These are phyloP conservation scores for Leccinum solheimii DNA, from an alignment of 1,284 basidiomycete species.

Conservation along the genomic window DNA sequence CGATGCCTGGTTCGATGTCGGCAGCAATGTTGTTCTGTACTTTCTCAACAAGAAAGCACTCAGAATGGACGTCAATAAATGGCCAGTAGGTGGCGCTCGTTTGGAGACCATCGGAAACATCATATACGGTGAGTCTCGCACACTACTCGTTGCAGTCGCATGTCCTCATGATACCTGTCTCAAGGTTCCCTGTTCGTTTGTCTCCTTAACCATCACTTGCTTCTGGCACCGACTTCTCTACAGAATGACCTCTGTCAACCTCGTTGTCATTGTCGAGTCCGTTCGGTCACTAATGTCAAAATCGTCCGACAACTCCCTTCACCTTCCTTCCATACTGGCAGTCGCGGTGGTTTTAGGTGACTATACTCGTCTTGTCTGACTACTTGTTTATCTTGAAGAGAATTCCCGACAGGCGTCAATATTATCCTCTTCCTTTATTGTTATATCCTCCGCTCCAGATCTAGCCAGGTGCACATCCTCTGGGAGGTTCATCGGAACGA, in stretches of 20 bases:
- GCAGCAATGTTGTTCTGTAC: constrained; percentile 86
- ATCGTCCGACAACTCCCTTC: constrained; percentile 65
- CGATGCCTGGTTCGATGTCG: constrained; percentile 89
- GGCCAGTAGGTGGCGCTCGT: constrained; percentile 88
- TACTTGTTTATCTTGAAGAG: not conserved
- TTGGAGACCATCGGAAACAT: constrained; percentile 92
- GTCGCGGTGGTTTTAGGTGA: constrained; percentile 81
- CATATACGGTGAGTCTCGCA: constrained; percentile 65
- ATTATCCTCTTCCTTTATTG: constrained; percentile 87
- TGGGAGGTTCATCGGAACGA: constrained; percentile 97
- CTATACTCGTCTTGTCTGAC: constrained; percentile 8
- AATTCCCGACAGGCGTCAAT: constrained; percentile 65
- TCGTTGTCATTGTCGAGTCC: constrained; percentile 86
- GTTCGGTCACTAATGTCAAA: constrained; percentile 67
- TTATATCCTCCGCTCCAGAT: constrained; percentile 71
- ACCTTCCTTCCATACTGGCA: constrained; percentile 80
- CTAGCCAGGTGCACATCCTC: constrained; percentile 88
- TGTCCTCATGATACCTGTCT: constrained; percentile 19
- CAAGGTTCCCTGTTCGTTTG: constrained; percentile 65
- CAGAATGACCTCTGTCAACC: constrained; percentile 84
- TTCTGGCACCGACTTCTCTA: constrained; percentile 18
- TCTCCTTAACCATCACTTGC: not conserved
- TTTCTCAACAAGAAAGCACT: constrained; percentile 77
- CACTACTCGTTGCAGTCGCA: not conserved
- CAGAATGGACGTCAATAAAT: constrained; percentile 77